Percentiles rank a stretch among this genome's conserved stretches.
Evolutionary conservation across 1,284 basidiomycete species (phyloP).

Genomic region (Exobasidium rhododendri): DNA sequence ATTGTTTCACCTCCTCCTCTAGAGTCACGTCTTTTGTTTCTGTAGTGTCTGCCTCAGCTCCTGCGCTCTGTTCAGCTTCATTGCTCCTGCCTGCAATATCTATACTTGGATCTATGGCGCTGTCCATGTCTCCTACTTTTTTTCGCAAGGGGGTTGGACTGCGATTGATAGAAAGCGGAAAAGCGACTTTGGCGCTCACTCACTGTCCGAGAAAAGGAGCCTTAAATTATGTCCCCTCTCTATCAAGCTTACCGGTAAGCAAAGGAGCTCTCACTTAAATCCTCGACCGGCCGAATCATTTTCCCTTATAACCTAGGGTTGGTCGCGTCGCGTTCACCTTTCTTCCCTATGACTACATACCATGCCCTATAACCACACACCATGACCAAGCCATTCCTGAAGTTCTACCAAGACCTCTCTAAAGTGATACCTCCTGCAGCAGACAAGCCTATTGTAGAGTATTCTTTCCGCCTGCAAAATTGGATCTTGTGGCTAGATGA

Average conservation of each 20-base stretch:
- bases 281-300: too few relatives aligned
- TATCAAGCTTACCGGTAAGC: too few relatives aligned
- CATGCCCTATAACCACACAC: too few relatives aligned
- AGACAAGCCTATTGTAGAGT: neutral
- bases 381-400: neutral
- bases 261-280: too few relatives aligned
- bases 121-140: too few relatives aligned
- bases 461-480: neutral
- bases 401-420: neutral
- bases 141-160: too few relatives aligned
- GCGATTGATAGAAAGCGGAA: too few relatives aligned
- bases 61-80: neutral
- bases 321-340: too few relatives aligned
- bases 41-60: neutral
- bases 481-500: neutral
- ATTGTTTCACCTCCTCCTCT: slow-evolving; percentile 43
- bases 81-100: neutral
- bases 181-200: too few relatives aligned
- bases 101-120: neutral
- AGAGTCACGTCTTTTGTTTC: slow-evolving; percentile 19
- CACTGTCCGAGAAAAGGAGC: too few relatives aligned
- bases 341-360: neutral
- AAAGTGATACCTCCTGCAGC: neutral
- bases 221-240: too few relatives aligned
- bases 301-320: too few relatives aligned